phyloP scores from a whole-genome alignment of 768 basidiomycete genomes.

The Amanita pseudoporphyria region DNA sequence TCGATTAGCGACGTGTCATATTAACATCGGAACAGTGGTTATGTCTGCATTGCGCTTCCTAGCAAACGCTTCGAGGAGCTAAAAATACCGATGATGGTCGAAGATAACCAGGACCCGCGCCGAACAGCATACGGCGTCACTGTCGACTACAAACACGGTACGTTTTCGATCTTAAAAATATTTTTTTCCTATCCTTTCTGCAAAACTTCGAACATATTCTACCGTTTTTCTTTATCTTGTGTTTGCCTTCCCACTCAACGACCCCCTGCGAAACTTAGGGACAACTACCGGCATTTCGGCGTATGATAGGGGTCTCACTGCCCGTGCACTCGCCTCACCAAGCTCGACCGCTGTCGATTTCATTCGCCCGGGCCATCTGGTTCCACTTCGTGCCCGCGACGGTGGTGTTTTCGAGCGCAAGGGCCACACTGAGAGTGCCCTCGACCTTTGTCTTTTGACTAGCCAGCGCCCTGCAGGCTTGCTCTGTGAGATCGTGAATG shows the following conservation, averaged over 20 bases:
- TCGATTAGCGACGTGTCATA: constrained; percentile 1
- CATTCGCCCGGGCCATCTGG: constrained; percentile 90
- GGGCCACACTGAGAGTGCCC: constrained; percentile 88
- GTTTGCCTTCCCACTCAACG: constrained; percentile 7
- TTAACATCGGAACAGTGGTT: constrained; percentile 51
- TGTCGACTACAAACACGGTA: constrained; percentile 86
- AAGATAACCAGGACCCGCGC: constrained; percentile 80
- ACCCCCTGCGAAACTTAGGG: constrained; percentile 31
- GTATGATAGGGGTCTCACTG: constrained; percentile 86
- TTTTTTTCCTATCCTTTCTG: not conserved
- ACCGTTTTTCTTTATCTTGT: not conserved
- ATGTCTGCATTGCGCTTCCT: constrained; percentile 84
- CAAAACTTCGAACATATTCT: constrained; percentile 6
- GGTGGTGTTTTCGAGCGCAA: constrained; percentile 82
- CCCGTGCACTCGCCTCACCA: constrained; percentile 67
- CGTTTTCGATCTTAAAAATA: constrained; percentile 15
- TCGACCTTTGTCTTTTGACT: constrained; percentile 81
- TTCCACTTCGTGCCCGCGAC: constrained; percentile 78
- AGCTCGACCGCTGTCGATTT: constrained; percentile 56
- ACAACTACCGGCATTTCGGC: constrained; percentile 97
- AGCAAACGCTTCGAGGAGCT: constrained; percentile 66
- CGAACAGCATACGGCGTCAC: constrained; percentile 94
- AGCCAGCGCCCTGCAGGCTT: constrained; percentile 65
- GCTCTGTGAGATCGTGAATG: constrained; percentile 92
- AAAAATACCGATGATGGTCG: constrained; percentile 91